Percentiles rank a stretch among this genome's conserved stretches.
phyloP scores from a whole-genome alignment of 176 grass and related monocot species.

The Microstegium vimineum region DNA sequence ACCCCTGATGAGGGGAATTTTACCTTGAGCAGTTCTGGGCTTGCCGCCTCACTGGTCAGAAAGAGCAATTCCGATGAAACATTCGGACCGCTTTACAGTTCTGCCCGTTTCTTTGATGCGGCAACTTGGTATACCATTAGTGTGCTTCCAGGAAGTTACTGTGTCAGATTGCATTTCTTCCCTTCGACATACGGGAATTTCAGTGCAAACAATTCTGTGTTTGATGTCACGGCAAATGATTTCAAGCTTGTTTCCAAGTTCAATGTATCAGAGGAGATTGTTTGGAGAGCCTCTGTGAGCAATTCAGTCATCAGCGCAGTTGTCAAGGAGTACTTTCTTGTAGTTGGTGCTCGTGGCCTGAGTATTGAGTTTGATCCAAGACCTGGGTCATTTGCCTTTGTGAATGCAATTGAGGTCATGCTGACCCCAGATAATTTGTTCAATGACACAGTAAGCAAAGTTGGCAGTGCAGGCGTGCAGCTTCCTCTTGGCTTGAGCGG shows the following conservation, averaged over 20 bases:
- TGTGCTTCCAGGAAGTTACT: constrained; percentile 67
- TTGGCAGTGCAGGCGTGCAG: constrained; percentile 31
- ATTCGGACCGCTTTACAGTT: constrained; percentile 53
- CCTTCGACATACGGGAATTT: constrained; percentile 49
- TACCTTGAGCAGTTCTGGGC: constrained; percentile 70
- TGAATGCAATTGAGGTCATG: constrained; percentile 90
- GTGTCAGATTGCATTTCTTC: constrained; percentile 84
- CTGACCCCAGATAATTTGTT: constrained; percentile 51
- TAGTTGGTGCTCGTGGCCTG: constrained; percentile 50
- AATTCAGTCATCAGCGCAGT: constrained; percentile 44
- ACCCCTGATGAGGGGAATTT: constrained; percentile 43
- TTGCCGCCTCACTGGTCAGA: constrained; percentile 22
- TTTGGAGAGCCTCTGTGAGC: constrained; percentile 38
- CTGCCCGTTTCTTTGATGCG: constrained; percentile 59
- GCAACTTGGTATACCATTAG: constrained; percentile 61
- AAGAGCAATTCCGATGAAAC: constrained; percentile 22
- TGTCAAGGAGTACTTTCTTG: constrained; percentile 90
- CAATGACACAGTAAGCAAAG: constrained; percentile 52
- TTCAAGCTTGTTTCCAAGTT: constrained; percentile 85
- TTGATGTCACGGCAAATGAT: constrained; percentile 71
- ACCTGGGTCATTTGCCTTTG: constrained; percentile 75
- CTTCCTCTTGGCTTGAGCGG: constrained; percentile 36
- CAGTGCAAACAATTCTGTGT: constrained; percentile 54
- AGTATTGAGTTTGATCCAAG: constrained; percentile 76
- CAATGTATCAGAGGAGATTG: constrained; percentile 71